Evolutionary conservation across 768 basidiomycete genomes (phyloP), one percentile per base, ranked within the genome.

Genomic region (Coprinopsis strossmayeri): DNA sequence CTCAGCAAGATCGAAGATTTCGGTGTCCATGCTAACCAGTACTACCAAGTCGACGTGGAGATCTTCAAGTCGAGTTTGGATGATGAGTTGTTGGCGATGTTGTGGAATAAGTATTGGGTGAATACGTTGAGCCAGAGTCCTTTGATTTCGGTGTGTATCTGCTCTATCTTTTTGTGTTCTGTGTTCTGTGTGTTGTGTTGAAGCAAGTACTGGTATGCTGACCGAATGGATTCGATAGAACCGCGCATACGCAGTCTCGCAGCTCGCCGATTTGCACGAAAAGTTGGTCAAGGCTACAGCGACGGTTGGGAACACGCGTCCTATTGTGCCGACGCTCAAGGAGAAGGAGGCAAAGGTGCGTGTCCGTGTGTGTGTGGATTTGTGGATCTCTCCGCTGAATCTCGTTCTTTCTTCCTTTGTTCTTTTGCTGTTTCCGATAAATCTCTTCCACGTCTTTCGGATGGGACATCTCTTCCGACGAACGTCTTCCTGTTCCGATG

Each of bases 31-130:
- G 93, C 95, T 27, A 89, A 90, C 59, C 84, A 91, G 52, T 99
- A 99, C 64, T 99, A 99, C 63, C 87, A 81, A 20, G 76, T 99
- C 12, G 93, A 95, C 26, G 87, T 99, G 15, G 84, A 93, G 61
- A 86, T 97, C 45, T 99, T 96, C 80, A 97, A 96, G 66, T 89
- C 85, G 21, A 82, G 77, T 51, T 68, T 94, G 43, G 96, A 99
- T 62, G 84, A 82, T 25, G 83, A 93, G 59, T 69, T 99, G 2
- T 74, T 99, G 35, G 89, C 88, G 18, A 69, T 94, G 61, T 67
- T 99, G 46, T 98, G 95, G 95, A 98, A 99, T 69, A 98, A 97
- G 67, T 99, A 99, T 59, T 99, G 96, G 96, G 91, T 96, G 21
- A 93, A 93, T 58, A 99, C 96, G 2, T 73, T 99, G 32, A 91